These are phyloP conservation scores for Colletotrichum sp. DNA, from an alignment of 2,329 filamentous ascomycete species.

Conservation along the genomic window DNA sequence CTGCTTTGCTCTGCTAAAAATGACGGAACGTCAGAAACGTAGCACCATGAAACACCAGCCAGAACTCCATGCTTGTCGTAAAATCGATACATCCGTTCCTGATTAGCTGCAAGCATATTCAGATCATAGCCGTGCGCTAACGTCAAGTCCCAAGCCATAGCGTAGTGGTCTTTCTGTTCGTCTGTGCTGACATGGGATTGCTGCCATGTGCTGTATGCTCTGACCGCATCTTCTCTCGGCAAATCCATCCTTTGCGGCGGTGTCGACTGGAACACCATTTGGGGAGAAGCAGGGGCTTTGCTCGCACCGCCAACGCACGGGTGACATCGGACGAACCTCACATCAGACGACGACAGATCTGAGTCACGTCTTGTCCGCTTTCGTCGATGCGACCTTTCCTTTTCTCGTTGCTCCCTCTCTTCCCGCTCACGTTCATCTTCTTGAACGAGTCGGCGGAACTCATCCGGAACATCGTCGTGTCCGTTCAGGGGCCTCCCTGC, in stretches of 20 bases:
- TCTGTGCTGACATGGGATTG: background rate
- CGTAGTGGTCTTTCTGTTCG: conserved; percentile 10
- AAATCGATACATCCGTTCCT: conserved; percentile 5
- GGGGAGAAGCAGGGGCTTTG: background rate
- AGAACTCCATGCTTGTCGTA: conserved; percentile 5
- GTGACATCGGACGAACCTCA: background rate
- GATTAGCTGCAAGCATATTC: conserved; percentile 6
- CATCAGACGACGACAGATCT: background rate
- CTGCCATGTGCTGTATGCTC: conserved; percentile 4
- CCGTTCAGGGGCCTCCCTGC: conserved; percentile 6
- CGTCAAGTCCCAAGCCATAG: background rate
- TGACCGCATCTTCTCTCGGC: conserved; percentile 3
- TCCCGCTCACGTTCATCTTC: conserved; percentile 15
- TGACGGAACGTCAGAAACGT: background rate
- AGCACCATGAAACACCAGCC: conserved; percentile 13
- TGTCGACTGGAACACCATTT: background rate
- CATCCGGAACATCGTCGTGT: conserved; percentile 16
- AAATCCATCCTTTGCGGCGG: background rate
- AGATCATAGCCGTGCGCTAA: conserved; percentile 10
- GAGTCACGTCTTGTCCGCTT: conserved; percentile 7
- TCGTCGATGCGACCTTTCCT: background rate
- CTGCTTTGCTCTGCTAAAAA: background rate
- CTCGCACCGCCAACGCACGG: background rate
- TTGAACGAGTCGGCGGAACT: conserved; percentile 7
- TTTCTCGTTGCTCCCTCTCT: conserved; percentile 8